Evolutionary conservation across 352 stramenopile genomes (phyloP), one percentile per base, ranked within the genome.

Genomic region (Globisporangium spiculum): DNA sequence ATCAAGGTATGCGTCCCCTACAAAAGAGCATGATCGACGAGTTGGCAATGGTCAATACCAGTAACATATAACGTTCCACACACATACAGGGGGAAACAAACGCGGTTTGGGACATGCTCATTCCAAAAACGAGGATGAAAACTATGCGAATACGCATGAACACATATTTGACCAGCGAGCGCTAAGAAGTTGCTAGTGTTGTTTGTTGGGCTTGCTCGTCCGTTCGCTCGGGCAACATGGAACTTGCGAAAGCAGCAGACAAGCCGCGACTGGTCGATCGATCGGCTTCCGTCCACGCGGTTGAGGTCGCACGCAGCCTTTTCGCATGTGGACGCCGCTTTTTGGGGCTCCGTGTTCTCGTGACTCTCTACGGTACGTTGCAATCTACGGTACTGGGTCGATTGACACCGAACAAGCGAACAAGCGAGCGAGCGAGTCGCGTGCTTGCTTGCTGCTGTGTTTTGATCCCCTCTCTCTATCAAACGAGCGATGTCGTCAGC

Each of bases 381-480:
- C 44, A 22, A 24, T 12, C 41, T 20, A 50, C 16, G 18, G 16
- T 50, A 22, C 1, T 7, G 9, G 9, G 5, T 22, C 2, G 44
- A 52, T 52, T 52, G 32, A 38, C 32, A 38, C 7, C 32, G 32
- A 32, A 32, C 30, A 32, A 32, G 4, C 30, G 8, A 32, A 5
- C 5, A 5, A 32, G 30, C 30, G 30, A 32, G 30, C 30, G 30
- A 38, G 32, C 32, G 7, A 12, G 32, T 38, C 7, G 30, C 14
- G 9, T 10, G 16, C 44, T 12, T 8, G 44, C 18, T 50, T 20
- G 14, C 16, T 20, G 16, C 41, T 50, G 44, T 48, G 16, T 60
- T 61, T 60, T 22, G 20, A 30, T 41, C 18, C 30, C 12, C 55
- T 61, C 55, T 60, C 50, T 56, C 44, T 26, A 27, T 56, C 9